These are phyloP conservation scores for Pachysandra terminalis DNA, from an alignment of 164 flowering plant genomes.

Conservation along the genomic window DNA sequence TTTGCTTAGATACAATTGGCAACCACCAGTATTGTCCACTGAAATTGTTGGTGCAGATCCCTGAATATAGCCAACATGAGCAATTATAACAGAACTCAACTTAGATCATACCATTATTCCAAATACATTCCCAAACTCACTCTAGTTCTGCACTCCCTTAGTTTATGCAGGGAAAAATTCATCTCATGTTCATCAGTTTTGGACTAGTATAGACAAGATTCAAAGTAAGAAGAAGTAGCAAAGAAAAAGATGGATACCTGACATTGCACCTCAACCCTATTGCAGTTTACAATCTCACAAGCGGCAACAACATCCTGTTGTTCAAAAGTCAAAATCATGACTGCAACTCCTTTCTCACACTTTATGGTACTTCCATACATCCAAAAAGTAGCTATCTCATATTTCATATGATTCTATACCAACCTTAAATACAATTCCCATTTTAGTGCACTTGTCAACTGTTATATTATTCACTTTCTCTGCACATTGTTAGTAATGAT, in stretches of 20 bases:
- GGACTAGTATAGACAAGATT: no score
- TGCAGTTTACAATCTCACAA: constrained; percentile 97
- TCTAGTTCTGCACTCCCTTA: not conserved
- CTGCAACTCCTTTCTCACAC: not conserved
- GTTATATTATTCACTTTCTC: constrained; percentile 98
- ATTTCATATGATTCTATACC: constrained; percentile 19
- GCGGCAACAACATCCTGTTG: constrained; percentile 96
- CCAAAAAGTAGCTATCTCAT: not conserved
- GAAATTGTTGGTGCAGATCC: constrained; percentile 97
- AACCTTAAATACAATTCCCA: constrained; percentile 86
- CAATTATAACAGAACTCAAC: not conserved
- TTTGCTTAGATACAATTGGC: constrained; percentile 88
- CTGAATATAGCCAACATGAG: constrained; percentile 26
- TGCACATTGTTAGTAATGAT: constrained; percentile 31
- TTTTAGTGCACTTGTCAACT: constrained; percentile 88
- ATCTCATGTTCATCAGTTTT: not conserved
- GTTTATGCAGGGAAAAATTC: not conserved
- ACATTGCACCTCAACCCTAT: constrained; percentile 90
- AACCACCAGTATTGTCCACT: constrained; percentile 86
- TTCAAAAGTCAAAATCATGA: constrained; percentile 10
- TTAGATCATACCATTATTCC: no score
- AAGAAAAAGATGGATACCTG: constrained; percentile 49
- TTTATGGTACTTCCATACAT: no score
- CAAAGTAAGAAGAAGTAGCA: not conserved
- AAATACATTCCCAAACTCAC: not conserved